Evolutionary conservation across 257 asterid genomes (phyloP).

Genomic region (Sherardia arvensis): DNA sequence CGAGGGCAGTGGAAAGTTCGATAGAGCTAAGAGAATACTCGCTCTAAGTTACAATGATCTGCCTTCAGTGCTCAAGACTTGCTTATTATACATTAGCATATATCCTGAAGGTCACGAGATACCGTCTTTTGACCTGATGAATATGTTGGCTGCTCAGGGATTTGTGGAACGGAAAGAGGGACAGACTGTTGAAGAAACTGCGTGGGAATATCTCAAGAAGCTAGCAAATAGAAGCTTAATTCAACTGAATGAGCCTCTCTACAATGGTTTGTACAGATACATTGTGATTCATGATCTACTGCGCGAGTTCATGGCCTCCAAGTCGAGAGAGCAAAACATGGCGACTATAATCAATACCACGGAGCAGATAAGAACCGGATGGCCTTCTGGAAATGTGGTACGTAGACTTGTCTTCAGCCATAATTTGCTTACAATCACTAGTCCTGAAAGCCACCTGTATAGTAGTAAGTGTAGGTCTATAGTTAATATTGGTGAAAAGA

Average conservation of each 20-base stretch:
- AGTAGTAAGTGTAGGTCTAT: not conserved
- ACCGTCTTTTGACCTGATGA: too few species aligned
- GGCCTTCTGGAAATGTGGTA: not conserved
- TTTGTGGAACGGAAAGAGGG: too few species aligned
- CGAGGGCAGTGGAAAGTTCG: too few species aligned
- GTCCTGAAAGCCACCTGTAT: not conserved
- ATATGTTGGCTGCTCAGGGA: too few species aligned
- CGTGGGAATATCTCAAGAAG: too few species aligned
- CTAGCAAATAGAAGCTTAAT: too few species aligned
- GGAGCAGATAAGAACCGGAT: not conserved
- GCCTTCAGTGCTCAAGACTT: too few species aligned
- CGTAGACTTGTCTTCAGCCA: constrained; percentile 7
- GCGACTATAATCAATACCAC: not conserved
- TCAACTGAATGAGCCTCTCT: not conserved
- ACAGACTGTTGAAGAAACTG: too few species aligned
- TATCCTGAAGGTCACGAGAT: too few species aligned
- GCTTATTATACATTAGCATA: too few species aligned
- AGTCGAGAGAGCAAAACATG: constrained; percentile 14
- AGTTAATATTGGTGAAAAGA: not conserved
- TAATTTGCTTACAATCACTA: not conserved
- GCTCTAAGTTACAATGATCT: too few species aligned
- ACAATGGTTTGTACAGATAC: not conserved
- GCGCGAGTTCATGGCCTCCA: constrained; percentile 7
- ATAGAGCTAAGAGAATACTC: too few species aligned
- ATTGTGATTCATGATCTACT: constrained; percentile 12